These are phyloP conservation scores for Aureobasidium namibiae DNA, from an alignment of 2,329 filamentous ascomycete genomes.

Conservation along the genomic window DNA sequence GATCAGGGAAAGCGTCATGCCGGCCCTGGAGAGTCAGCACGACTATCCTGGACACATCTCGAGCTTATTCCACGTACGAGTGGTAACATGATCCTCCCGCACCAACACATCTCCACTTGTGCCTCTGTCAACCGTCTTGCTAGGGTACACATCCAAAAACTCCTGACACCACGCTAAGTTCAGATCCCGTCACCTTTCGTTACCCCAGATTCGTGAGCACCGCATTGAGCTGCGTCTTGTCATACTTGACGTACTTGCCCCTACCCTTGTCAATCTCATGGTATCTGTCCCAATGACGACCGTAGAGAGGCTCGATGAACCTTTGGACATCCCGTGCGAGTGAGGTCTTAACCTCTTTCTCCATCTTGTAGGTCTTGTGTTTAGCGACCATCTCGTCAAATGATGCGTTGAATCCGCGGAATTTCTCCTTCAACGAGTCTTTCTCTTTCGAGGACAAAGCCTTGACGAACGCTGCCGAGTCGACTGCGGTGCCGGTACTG, in stretches of 20 bases:
- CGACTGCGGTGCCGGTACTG: constrained; percentile 56
- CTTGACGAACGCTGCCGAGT: constrained; percentile 79
- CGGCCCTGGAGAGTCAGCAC: neutral
- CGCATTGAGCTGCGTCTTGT: constrained; percentile 71
- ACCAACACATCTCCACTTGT: neutral
- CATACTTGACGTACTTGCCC: constrained; percentile 97
- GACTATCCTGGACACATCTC: constrained; percentile 2
- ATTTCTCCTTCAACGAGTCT: constrained; percentile 94
- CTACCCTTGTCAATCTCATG: constrained; percentile 97
- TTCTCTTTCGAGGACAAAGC: constrained; percentile 81
- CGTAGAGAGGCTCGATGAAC: constrained; percentile 90
- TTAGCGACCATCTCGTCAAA: constrained; percentile 83
- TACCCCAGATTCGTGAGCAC: constrained; percentile 31
- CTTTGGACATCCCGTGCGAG: constrained; percentile 79
- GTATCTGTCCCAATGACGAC: constrained; percentile 92
- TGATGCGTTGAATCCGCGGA: constrained; percentile 76
- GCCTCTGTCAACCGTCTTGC: neutral
- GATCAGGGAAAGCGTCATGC: constrained; percentile 8
- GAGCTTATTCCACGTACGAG: neutral
- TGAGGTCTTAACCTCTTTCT: constrained; percentile 74
- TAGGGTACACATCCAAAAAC: neutral
- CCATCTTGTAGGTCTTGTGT: constrained; percentile 82
- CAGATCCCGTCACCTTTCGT: neutral
- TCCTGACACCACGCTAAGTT: constrained; percentile 12
- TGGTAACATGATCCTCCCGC: neutral